These are phyloP conservation scores for Kluyveromyces dobzhanskii DNA, from an alignment of 805 yeast genomes.

Conservation along the genomic window DNA sequence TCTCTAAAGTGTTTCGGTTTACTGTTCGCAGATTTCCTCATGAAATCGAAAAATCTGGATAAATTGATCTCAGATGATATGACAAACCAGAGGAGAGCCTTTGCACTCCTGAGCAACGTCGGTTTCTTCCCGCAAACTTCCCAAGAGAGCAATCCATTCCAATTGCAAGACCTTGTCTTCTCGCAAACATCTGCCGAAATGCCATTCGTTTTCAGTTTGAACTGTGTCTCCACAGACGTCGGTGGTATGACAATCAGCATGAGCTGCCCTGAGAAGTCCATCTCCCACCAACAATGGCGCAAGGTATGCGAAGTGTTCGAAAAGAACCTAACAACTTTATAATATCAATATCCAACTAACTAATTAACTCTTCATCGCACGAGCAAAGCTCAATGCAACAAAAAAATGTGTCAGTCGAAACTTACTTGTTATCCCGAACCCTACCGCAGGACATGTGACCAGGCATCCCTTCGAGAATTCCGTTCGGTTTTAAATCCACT, in stretches of 20 bases:
- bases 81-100: constrained; percentile 14
- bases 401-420: no score
- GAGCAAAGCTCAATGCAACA: no score
- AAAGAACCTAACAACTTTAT: background rate
- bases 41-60: constrained; percentile 16
- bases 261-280: constrained; percentile 14
- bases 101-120: constrained; percentile 21
- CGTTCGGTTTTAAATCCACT: no score
- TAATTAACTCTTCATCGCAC: no score
- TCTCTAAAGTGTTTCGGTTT: constrained; percentile 16
- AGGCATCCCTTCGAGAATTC: no score
- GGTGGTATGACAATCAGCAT: constrained; percentile 18
- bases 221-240: constrained; percentile 14
- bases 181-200: constrained; percentile 19
- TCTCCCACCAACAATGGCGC: constrained; percentile 7
- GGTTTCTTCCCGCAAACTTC: constrained; percentile 12
- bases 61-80: constrained; percentile 10
- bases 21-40: constrained; percentile 14
- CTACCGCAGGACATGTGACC: no score
- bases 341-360: background rate
- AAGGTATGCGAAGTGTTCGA: constrained; percentile 9
- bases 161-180: constrained; percentile 14
- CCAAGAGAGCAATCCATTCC: constrained; percentile 1
- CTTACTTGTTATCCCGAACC: no score
- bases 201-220: constrained; percentile 15